Evolutionary conservation across 495 filamentous ascomycete genomes (phyloP).

Genomic region (Hypoxylon lenormandii): DNA sequence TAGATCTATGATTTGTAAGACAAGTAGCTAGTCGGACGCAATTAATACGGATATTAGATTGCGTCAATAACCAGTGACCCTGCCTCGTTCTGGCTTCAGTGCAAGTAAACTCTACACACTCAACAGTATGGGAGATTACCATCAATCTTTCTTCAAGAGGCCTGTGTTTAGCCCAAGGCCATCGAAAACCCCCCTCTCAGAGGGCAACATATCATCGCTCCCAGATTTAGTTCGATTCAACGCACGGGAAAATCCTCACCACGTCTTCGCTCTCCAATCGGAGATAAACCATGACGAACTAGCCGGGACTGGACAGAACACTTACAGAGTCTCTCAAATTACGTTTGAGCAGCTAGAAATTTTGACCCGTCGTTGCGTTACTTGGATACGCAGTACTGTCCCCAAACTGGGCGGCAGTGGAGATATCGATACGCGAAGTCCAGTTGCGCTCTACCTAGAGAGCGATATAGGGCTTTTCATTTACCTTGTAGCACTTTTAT

Average conservation of each 20-base stretch:
- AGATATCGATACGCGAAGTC: constrained; percentile 23
- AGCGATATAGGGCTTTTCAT: constrained; percentile 52
- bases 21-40: neutral
- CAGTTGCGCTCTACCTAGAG: constrained; percentile 53
- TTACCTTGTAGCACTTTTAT: constrained; percentile 48
- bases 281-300: constrained; percentile 1
- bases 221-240: constrained; percentile 24
- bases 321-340: constrained; percentile 1
- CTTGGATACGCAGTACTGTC: constrained; percentile 15
- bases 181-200: neutral
- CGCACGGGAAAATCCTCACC: constrained; percentile 14
- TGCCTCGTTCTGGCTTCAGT: too few relatives aligned
- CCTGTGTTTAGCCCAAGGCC: constrained; percentile 2
- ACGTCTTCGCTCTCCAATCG: constrained; percentile 27
- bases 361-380: constrained; percentile 5
- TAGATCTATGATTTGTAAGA: too few relatives aligned
- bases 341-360: constrained; percentile 13
- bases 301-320: neutral
- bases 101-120: neutral
- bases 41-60: neutral
- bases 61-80: neutral
- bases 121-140: constrained; percentile 7
- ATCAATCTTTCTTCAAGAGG: constrained; percentile 2
- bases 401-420: constrained; percentile 2
- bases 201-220: constrained; percentile 22